These are phyloP conservation scores for Viola odorata DNA, from an alignment of 345 rosid genomes.

Conservation along the genomic window DNA sequence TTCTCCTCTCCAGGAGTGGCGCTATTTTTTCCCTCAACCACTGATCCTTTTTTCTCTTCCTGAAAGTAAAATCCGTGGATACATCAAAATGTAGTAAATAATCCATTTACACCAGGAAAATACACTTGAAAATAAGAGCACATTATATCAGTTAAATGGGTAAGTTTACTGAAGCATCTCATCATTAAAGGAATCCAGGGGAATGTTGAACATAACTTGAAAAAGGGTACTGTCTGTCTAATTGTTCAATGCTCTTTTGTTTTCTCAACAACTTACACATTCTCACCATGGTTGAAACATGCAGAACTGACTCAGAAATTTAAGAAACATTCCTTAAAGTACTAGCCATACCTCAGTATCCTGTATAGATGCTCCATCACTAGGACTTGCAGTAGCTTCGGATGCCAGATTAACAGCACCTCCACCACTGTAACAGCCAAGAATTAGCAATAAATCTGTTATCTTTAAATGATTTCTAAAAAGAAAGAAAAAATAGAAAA, in stretches of 20 bases:
- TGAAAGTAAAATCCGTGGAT: neutral
- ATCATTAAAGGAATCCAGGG: too few relatives aligned
- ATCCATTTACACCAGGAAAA: too few relatives aligned
- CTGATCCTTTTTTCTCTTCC: slow-evolving; percentile 32
- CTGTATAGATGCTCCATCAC: slow-evolving; percentile 44
- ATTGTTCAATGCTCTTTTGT: neutral
- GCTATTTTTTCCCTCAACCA: slow-evolving; percentile 47
- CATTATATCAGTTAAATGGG: too few relatives aligned
- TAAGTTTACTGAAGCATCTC: too few relatives aligned
- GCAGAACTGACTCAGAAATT: slow-evolving; percentile 1
- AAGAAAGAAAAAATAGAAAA: slow-evolving; percentile 5
- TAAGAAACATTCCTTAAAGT: slow-evolving; percentile 9
- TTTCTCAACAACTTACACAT: neutral
- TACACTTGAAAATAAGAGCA: too few relatives aligned
- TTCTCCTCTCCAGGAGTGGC: slow-evolving; percentile 60
- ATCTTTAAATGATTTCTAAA: neutral
- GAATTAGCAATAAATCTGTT: neutral
- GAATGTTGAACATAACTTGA: too few relatives aligned
- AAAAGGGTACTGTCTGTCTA: too few relatives aligned
- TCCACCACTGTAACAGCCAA: slow-evolving; percentile 30
- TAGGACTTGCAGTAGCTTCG: slow-evolving; percentile 35
- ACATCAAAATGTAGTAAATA: too few relatives aligned
- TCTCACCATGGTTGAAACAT: neutral
- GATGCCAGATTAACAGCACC: slow-evolving; percentile 29
- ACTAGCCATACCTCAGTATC: slow-evolving; percentile 51